Evolutionary conservation across 148 eudicot species (phyloP).

Genomic region (Silene latifolia): DNA sequence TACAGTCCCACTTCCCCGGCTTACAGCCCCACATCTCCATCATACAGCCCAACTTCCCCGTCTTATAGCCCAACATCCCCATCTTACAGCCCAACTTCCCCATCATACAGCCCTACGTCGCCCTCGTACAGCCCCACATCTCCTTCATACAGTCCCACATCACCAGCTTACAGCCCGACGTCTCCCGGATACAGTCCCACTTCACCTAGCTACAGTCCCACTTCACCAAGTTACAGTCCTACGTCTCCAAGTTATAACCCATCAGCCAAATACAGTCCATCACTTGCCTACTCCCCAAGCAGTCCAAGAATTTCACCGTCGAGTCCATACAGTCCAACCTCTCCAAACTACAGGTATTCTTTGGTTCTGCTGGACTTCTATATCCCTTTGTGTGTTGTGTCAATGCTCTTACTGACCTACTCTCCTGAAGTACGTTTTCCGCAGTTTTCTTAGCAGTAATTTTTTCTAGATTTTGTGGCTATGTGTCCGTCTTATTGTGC

Average conservation of each 20-base stretch:
- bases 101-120: slow-evolving; percentile 38
- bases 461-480: background rate
- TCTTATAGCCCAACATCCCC: slow-evolving; percentile 41
- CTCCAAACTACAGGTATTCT: slow-evolving; percentile 16
- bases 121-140: slow-evolving; percentile 37
- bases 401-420: background rate
- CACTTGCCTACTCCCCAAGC: slow-evolving; percentile 12
- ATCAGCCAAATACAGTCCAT: slow-evolving; percentile 3
- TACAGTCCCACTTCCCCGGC: slow-evolving; percentile 42
- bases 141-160: slow-evolving; percentile 37
- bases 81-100: slow-evolving; percentile 44
- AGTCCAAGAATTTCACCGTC: slow-evolving; percentile 12
- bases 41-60: slow-evolving; percentile 41
- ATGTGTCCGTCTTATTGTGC: background rate
- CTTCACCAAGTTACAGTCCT: slow-evolving; percentile 24
- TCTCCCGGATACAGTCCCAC: slow-evolving; percentile 41
- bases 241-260: slow-evolving; percentile 7
- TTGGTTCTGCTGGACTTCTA: background rate
- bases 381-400: background rate
- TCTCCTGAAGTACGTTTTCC: background rate
- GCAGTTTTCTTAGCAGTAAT: background rate
- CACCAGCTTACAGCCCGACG: slow-evolving; percentile 45
- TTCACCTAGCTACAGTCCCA: slow-evolving; percentile 42
- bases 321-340: slow-evolving; percentile 12
- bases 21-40: slow-evolving; percentile 42